phyloP scores from a whole-genome alignment of 2,329 filamentous ascomycete species.

The Diplodia intermedia region DNA sequence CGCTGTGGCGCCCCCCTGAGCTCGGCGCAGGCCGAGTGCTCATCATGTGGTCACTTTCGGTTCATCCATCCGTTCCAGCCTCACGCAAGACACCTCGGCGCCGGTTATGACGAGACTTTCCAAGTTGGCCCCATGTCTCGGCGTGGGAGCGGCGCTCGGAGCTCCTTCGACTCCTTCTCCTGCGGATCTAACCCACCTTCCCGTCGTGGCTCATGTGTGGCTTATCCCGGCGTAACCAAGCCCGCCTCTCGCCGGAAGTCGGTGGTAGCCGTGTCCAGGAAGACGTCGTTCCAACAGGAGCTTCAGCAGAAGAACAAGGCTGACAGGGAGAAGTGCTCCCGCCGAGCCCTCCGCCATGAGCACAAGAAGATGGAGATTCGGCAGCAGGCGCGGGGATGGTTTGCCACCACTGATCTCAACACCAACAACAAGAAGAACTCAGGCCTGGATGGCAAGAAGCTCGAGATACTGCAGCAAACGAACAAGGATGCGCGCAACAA shows the following conservation, averaged over 20 bases:
- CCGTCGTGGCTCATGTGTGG: constrained; percentile 24
- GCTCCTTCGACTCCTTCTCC: constrained; percentile 22
- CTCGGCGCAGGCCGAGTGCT: constrained; percentile 29
- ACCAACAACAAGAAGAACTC: constrained; percentile 31
- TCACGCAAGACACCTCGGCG: constrained; percentile 16
- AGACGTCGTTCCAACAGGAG: constrained; percentile 19
- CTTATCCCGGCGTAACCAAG: constrained; percentile 15
- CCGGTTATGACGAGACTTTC: constrained; percentile 21
- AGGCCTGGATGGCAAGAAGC: constrained; percentile 30
- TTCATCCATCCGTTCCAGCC: constrained; percentile 31
- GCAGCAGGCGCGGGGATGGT: constrained; percentile 16
- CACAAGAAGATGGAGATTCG: constrained; percentile 31
- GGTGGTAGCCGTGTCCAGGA: not conserved
- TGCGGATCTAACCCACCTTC: constrained; percentile 25
- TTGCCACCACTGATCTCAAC: constrained; percentile 14
- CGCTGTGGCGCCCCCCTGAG: constrained; percentile 27
- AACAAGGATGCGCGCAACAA: constrained; percentile 21
- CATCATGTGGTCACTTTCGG: constrained; percentile 12
- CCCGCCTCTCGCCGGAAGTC: constrained; percentile 7
- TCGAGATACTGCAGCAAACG: constrained; percentile 29
- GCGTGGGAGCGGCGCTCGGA: constrained; percentile 24
- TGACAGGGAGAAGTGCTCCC: constrained; percentile 23
- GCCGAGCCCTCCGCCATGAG: constrained; percentile 7
- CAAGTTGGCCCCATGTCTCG: constrained; percentile 24
- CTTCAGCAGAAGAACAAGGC: constrained; percentile 24